Percentiles rank a stretch among this genome's conserved stretches.
phyloP scores from a whole-genome alignment of 768 basidiomycete species.

The Tricholoma matsutake region DNA sequence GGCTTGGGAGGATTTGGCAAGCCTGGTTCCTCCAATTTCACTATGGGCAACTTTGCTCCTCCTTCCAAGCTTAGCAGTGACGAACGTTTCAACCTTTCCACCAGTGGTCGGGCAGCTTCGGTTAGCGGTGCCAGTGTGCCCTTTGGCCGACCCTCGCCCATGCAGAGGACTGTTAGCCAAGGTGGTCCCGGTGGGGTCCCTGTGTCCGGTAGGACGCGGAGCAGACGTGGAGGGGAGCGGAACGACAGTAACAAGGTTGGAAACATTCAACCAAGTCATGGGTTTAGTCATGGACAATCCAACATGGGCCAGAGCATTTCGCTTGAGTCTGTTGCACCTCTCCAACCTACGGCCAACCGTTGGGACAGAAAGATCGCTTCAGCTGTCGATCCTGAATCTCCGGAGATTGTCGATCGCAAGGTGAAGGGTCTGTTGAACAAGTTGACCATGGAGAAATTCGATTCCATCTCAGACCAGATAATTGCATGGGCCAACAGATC shows the following conservation, averaged over 20 bases:
- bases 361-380: slow-evolving; percentile 64
- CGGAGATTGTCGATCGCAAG: slow-evolving; percentile 88
- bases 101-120: slow-evolving; percentile 50
- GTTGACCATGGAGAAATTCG: slow-evolving; percentile 95
- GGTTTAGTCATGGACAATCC: slow-evolving; percentile 29
- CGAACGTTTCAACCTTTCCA: slow-evolving; percentile 57
- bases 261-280: slow-evolving; percentile 34
- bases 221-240: slow-evolving; percentile 84
- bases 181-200: slow-evolving; percentile 52
- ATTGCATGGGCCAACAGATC: slow-evolving; percentile 94
- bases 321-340: slow-evolving; percentile 71
- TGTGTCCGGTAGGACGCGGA: slow-evolving; percentile 58
- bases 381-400: slow-evolving; percentile 58
- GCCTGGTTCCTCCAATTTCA: slow-evolving; percentile 35
- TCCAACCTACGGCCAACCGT: slow-evolving; percentile 76
- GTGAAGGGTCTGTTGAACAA: slow-evolving; percentile 92
- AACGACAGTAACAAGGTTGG: slow-evolving; percentile 46
- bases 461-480: slow-evolving; percentile 93
- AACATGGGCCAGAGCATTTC: slow-evolving; percentile 23
- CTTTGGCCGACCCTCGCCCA: slow-evolving; percentile 53
- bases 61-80: slow-evolving; percentile 62
- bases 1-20: slow-evolving; percentile 50
- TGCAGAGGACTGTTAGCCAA: slow-evolving; percentile 70
- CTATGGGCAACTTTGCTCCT: slow-evolving; percentile 68
- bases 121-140: slow-evolving; percentile 49